Evolutionary conservation across 139 green algal genomes (phyloP), one percentile per base, ranked within the genome.

Genomic region (Tetradesmus obliquus): DNA sequence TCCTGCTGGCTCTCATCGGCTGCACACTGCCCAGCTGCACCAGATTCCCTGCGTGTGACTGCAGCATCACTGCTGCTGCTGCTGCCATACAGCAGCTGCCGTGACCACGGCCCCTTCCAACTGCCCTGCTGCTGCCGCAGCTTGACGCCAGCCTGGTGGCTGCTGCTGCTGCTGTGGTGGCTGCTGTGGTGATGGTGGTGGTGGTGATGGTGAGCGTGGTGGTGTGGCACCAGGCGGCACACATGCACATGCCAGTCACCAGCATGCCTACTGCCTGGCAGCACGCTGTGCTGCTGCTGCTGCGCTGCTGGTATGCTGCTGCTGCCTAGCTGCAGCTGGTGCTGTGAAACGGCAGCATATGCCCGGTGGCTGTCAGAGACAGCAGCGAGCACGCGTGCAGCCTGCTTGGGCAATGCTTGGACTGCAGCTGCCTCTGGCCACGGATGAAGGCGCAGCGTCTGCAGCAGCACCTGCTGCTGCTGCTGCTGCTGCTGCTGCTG

Each of bases 401-500:
- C 66, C 17, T 76, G 66, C 15, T 76, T 76, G 15, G 66, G 66
- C 15, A 76, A 19, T 13, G 66, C 66, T 8, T 85, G 45, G 45
- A 85, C 13, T 51, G 80, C 74, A 82, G 20, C 74, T 51, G n/a
- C n/a, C 6, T 19, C 74, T 15, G n/a, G 74, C 80, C 80, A 85
- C 2, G 80, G 80, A 55, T 88, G 55, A 55, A 79, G 55, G 5
- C 79, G 55, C 55, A 88, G 10, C 22, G 22, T 55, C 54, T 53
- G n/a, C 55, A 79, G 22, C 55, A 88, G 83, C 5, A 45, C 15
- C 51, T 51, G 22, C 83, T 79, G 55, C 53, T 60, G 51, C 80
- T 86, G 80, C 82, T 87, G 82, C 82, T 87, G 82, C 45, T 60
- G 45, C 82, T 45, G 76, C 76, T 83, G 76, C 79, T 80, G 72